A percentile compares a stretch with the other conserved stretches of the same genome.
Conservation (phyloP, 176 grass and related monocot genomes). For the Panicum miliaceum region DNA sequence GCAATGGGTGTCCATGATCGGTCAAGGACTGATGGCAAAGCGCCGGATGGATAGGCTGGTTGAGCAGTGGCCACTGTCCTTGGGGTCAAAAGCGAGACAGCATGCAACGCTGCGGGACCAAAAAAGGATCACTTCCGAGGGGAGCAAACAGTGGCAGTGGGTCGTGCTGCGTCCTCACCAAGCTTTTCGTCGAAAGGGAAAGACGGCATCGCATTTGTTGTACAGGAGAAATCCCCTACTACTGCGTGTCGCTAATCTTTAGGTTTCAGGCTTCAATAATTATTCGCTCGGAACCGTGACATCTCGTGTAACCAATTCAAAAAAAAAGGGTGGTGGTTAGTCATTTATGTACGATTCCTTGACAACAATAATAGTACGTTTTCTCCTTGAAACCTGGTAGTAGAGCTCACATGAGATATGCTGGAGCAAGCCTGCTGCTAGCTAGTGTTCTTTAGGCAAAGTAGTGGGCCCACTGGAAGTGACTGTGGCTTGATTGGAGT, state of each 20-base stretch:
- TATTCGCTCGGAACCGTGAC: no score
- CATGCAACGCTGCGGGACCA: background rate
- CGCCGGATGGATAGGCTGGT: background rate
- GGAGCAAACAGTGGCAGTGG: background rate
- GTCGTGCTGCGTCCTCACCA: background rate
- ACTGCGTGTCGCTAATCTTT: background rate
- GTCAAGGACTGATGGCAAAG: background rate
- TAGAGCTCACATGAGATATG: no score
- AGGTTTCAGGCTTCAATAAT: background rate
- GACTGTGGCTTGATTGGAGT: no score
- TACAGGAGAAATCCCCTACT: no score
- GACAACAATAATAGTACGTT: no score
- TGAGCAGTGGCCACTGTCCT: background rate
- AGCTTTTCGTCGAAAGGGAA: conserved; percentile 13
- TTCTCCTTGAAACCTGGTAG: no score
- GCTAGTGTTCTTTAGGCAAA: no score
- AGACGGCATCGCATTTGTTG: background rate
- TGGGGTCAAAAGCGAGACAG: conserved; percentile 16
- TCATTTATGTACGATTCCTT: no score
- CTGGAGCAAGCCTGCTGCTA: no score
- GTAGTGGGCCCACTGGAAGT: no score
- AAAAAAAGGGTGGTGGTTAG: no score
- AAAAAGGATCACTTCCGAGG: background rate
- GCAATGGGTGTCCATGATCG: background rate
- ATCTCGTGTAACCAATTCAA: no score